A percentile compares a stretch with the other conserved stretches of the same genome.
Evolutionary conservation across 2,329 filamentous ascomycete genomes (phyloP).

Genomic region (Alternaria arborescens): DNA sequence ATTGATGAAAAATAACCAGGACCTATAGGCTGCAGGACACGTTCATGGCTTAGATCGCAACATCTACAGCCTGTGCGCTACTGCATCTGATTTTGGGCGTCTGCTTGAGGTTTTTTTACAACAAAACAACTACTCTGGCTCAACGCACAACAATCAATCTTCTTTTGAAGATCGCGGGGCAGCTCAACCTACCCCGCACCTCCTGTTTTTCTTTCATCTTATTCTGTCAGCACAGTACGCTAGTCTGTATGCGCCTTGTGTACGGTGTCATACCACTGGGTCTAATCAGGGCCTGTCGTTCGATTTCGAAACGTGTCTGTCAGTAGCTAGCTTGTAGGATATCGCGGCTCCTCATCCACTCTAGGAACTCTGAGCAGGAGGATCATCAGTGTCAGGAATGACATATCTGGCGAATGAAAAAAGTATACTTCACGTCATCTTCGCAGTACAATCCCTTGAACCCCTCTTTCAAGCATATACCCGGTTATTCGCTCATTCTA

Average conservation of each 20-base stretch:
- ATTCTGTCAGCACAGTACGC: constrained; percentile 18
- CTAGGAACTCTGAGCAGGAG: constrained; percentile 5
- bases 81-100: constrained; percentile 65
- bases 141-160: constrained; percentile 74
- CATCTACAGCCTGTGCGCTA: constrained; percentile 66
- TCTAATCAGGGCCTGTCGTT: constrained; percentile 8
- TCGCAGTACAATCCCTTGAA: constrained; percentile 7
- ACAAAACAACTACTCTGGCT: constrained; percentile 78
- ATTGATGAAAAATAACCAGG: constrained; percentile 37
- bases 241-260: constrained; percentile 22
- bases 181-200: constrained; percentile 69
- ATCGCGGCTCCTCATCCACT: constrained; percentile 16
- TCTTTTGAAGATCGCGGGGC: constrained; percentile 57
- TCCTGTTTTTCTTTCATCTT: constrained; percentile 42
- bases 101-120: constrained; percentile 81
- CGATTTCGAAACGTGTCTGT: constrained; percentile 15
- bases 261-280: constrained; percentile 22
- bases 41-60: constrained; percentile 69
- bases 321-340: constrained; percentile 22
- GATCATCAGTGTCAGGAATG: constrained; percentile 14
- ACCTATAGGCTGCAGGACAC: constrained; percentile 45
- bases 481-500: constrained; percentile 17
- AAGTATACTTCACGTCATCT: constrained; percentile 18
- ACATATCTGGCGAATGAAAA: constrained; percentile 25
- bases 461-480: constrained; percentile 19